Evolutionary conservation across 305 asterid species (phyloP), one percentile per base, ranked within the genome.

Genomic region (Fraxinus dipetala): DNA sequence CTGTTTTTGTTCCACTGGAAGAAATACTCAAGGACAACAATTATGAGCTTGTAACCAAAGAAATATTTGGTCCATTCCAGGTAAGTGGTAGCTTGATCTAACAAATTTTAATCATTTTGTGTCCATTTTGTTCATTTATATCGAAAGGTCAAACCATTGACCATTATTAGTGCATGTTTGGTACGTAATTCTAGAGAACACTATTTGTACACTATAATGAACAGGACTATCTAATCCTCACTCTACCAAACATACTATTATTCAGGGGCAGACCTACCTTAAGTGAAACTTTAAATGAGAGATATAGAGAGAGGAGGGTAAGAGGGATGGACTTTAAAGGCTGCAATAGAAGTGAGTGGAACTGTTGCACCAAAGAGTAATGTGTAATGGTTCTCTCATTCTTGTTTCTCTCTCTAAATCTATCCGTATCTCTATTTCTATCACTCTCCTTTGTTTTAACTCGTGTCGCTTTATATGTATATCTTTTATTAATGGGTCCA

Each of bases 11-110:
- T 79, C 99, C 99, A n/a, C 89, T 96, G 0, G 95, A 92, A 82
- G 98, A 96, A 88, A 92, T 96, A 72, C 75, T 93, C 69, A 93
- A 94, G 83, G 95, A 85, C 7, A 77, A 86, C 8, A 93, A 96
- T 84, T 96, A 87, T 67, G 93, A 85, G 80, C 92, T 96, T 14
- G 98, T 93, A 32, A 93, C 98, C 0, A 90, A 88, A 86, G 99
- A 96, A 89, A 91, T 93, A 10, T 96, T 94, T 72, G 99, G 99
- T n/a, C 99, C 99, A 7, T 94, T 96, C 88, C 98, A 94, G 97
- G 99, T 94, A 90, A 72, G 61, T 63, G 35, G 56, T 9, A 31
- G 40, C 13, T 30, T 30, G 38, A 38, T 61, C 74, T 13, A 13
- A 72, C 26, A 73, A 38, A 79, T 36, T 13, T 26, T 13, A 79